Evolutionary conservation across 2,329 filamentous ascomycete genomes (phyloP).

Genomic region (Emergomyces africanus): DNA sequence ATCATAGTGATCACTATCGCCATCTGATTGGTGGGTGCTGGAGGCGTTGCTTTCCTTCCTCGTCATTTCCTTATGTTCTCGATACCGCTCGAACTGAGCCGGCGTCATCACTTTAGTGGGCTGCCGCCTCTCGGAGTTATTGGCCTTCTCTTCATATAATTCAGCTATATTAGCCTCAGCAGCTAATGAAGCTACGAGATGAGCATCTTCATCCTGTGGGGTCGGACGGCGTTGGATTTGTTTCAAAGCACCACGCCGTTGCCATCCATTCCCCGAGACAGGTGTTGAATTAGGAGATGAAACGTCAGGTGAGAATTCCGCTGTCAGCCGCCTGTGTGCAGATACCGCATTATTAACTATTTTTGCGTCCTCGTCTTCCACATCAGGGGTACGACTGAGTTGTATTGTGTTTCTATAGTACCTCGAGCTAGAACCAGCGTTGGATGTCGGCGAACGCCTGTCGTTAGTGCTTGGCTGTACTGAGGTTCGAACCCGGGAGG

Average conservation of each 20-base stretch:
- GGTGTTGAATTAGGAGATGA: not conserved
- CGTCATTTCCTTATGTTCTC: constrained; percentile 55
- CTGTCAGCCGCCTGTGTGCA: not conserved
- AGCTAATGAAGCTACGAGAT: constrained; percentile 20
- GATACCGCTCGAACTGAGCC: constrained; percentile 72
- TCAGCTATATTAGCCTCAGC: constrained; percentile 34
- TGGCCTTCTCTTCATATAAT: constrained; percentile 29
- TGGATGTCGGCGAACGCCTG: not conserved
- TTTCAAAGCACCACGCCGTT: not conserved
- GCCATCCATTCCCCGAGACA: not conserved
- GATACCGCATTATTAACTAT: not conserved
- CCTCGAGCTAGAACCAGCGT: not conserved
- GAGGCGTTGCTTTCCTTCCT: constrained; percentile 39
- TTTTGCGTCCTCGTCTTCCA: constrained; percentile 1
- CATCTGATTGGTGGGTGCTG: constrained; percentile 41
- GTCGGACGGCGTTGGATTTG: not conserved
- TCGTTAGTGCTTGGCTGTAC: not conserved
- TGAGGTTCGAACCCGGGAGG: not conserved
- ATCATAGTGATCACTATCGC: constrained; percentile 50
- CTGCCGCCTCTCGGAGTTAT: constrained; percentile 24
- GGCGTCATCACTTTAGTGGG: constrained; percentile 79
- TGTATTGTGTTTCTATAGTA: not conserved
- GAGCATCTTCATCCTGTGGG: not conserved
- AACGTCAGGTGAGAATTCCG: not conserved
- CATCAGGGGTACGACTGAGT: not conserved